Base-by-base conservation (phyloP, 2,329 filamentous ascomycete genomes). In the Alternaria alternata region DNA sequence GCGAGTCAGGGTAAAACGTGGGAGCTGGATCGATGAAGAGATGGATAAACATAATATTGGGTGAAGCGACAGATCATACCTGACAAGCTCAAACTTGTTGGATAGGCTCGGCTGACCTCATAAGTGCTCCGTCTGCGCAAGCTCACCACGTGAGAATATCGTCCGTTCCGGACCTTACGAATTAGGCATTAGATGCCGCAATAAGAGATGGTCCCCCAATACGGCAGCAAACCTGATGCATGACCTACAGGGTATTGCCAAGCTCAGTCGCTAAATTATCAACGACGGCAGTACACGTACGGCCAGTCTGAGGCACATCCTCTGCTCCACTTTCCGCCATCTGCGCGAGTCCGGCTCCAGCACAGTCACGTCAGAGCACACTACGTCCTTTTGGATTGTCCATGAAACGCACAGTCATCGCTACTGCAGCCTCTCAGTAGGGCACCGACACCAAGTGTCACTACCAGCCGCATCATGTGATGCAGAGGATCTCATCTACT, bases 1-100 rank as follows among this genome's bases (percentile, higher is more conserved):
- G 41, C 63, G 69, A 24, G 46, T 51, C 3, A 65, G 57, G 26
- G 55, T 48, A 3, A 62, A 63, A 38, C 52, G 66, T 14, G 59
- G 56, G 1, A 75, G 64, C 39, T 77, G 74, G 74, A 77, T 77
- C 48, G 73, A 77, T 49, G 65, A 76, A 51, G 73, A 77, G 61
- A 74, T 77, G 72, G 73, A 75, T 36, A 73, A 68, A 42, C 66
- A 73, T 56, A 74, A 75, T 24, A 76, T 76, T 54, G 68, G 63
- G 5, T 75, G 67, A 74, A 43, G 11, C 9, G 32, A 24, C 32
- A 26, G 32, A 24, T n/a, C 22, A 36, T 38, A 28, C 30, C 46
- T 26, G 30, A 49, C 16, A 20, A 24, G 20, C 8, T 49, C 20
- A 36, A 14, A 11, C 24, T 8, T 36, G 20, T 42, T 24, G 20